Base-by-base conservation (phyloP, 148 eudicot species). In the Arctostaphylos glauca region DNA sequence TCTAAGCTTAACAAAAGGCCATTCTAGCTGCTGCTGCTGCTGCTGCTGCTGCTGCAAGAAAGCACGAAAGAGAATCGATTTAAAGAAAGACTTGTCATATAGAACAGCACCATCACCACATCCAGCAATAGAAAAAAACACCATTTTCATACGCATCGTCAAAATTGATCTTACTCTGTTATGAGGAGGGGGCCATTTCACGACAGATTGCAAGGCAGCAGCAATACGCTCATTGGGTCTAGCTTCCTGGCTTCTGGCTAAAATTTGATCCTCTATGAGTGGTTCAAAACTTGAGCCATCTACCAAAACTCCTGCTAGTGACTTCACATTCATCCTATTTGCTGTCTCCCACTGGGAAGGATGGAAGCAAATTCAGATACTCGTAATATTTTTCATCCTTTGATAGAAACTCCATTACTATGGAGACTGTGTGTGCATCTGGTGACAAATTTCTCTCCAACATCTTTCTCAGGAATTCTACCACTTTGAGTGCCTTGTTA, bases 241-340 rank as follows among this genome's bases (percentile, higher is more conserved):
- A 31, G 38, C 55, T 49, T 48, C 8, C 79, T 52, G 38, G 79
- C 16, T 53, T 52, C 47, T 76, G 9, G 21, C 10, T 10, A 76
- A 76, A 55, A 53, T 16, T 75, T 52, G 62, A 16, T 31, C 60
- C 76, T 76, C 70, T 31, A 14, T 48, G 6, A 47, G 54, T 10
- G 41, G 43, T 47, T 60, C 41, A 64, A 62, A 59, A 79, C 19
- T 44, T 13, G 25, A 59, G 44, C 67, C 70, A 58, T 43, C 49
- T 31, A 58, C 5, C 41, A 59, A 77, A 78, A 58, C 38, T 8
- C 53, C 19, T 44, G 53, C 77, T 66, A 23, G 89, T 82, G 62
- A 85, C 84, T 16, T 82, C 82, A n/a, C 13, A 81, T 56, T 89
- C 38, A 87, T 82, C 84, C 77, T 83, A 70, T 76, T 56, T 5